Base-by-base conservation (phyloP, 2,329 filamentous ascomycete genomes). In the Calonectria montana region DNA sequence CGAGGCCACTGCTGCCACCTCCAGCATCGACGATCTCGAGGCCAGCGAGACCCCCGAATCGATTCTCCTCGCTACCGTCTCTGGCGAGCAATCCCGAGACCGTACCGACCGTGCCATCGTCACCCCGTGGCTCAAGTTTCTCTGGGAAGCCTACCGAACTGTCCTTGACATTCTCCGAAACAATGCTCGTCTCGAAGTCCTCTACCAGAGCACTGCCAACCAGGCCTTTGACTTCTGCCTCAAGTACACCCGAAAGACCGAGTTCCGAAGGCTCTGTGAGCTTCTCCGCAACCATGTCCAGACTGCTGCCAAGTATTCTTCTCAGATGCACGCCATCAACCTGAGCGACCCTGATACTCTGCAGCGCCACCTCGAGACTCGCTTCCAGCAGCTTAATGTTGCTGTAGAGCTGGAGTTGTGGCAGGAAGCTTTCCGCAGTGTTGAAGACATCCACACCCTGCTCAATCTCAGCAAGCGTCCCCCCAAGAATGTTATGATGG, bases 401-500 rank as follows among this genome's bases (percentile, higher is more conserved):
- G 97, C 97, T 55, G 97, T 98, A 71, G 97, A 99, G 87, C 90
- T 99, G 69, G 97, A 99, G 86, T 88, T 99, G 53, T 99, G 97
- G 97, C 97, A 99, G 86, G 97, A 99, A 88, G 97, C 97, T 76
- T 99, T 99, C 93, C 94, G 97, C 84, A 98, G 95, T 82, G 96
- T 99, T 62, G 97, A 99, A 87, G 97, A 99, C 83, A 98, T 98
- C 78, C 97, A 99, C 87, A 98, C 96, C 64, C 91, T 99, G 67
- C 92, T 99, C 78, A 98, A 93, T 87, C 90, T 98, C 79, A 98
- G 96, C 93, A 98, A 98, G 91, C 94, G 97, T 68, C 96, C 96
- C 45, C 93, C 97, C 67, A 98, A 98, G 93, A 98, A 98, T 84
- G 90, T 98, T 82, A 98, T 99, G 97, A 99, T 99, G 97, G 97